These are phyloP conservation scores for Pseudotsuga menziesii DNA, from an alignment of 75 land plant genomes.

Conservation along the genomic window DNA sequence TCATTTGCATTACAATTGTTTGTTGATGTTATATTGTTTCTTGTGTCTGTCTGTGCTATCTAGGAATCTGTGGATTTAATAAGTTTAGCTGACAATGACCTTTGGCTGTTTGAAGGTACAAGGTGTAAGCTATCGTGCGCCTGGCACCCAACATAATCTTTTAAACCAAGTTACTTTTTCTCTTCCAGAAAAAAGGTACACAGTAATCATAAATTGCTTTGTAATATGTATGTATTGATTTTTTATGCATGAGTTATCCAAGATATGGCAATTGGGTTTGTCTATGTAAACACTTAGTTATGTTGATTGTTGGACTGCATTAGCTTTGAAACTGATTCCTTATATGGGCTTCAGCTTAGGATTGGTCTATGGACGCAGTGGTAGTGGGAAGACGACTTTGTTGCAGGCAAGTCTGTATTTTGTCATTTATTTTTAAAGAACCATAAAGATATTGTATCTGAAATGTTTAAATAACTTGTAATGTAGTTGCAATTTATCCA, in stretches of 20 bases:
- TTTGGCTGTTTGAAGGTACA: slow-evolving; percentile 49
- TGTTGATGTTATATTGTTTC: slow-evolving; percentile 3
- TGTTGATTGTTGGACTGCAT: slow-evolving; percentile 2
- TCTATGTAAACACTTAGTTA: background rate
- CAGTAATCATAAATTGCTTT: background rate
- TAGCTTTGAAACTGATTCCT: background rate
- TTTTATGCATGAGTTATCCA: background rate
- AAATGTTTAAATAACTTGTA: background rate
- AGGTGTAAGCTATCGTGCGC: slow-evolving; percentile 71
- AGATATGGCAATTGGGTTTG: background rate
- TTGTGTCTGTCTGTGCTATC: background rate
- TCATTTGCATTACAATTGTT: background rate
- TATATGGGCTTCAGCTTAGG: slow-evolving; percentile 65
- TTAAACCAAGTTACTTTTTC: slow-evolving; percentile 72
- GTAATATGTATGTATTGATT: background rate
- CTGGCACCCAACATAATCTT: slow-evolving; percentile 71
- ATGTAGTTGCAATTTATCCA: background rate
- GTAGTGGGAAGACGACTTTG: slow-evolving; percentile 97
- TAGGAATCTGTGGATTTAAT: background rate
- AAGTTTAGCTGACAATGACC: background rate
- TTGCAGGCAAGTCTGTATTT: slow-evolving; percentile 57
- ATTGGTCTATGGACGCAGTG: slow-evolving; percentile 91
- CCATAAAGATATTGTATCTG: background rate
- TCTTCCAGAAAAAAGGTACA: slow-evolving; percentile 81
- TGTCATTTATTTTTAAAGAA: background rate